These are phyloP conservation scores for Hysterium pulicare DNA, from an alignment of 2,329 filamentous ascomycete species.

Conservation along the genomic window DNA sequence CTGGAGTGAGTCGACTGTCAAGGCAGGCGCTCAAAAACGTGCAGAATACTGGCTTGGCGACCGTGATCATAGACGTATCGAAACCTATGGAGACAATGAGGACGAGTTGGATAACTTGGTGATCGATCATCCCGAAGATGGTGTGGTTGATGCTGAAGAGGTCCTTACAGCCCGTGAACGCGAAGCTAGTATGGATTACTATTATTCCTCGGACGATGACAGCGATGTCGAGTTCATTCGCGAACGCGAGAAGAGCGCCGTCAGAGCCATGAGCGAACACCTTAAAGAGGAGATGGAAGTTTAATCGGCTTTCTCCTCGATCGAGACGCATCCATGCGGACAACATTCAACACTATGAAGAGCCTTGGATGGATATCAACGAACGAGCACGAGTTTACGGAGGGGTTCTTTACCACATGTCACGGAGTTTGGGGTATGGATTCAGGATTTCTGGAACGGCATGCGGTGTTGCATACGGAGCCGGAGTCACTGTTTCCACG, in stretches of 20 bases:
- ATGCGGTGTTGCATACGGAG: no score
- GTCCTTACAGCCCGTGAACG: conserved; percentile 34
- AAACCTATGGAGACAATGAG: conserved; percentile 44
- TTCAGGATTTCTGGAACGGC: no score
- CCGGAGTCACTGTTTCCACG: no score
- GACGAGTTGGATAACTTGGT: conserved; percentile 42
- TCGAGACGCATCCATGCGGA: no score
- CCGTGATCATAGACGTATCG: conserved; percentile 47
- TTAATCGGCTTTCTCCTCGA: no score
- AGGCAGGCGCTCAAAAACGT: conserved; percentile 68
- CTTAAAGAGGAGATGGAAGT: conserved; percentile 54
- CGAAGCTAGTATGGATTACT: conserved; percentile 31
- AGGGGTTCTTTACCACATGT: no score
- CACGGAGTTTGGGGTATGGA: no score
- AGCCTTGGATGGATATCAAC: no score
- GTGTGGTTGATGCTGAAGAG: conserved; percentile 35
- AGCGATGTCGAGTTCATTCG: conserved; percentile 33
- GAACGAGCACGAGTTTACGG: no score
- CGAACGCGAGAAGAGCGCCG: conserved; percentile 47
- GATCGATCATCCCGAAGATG: conserved; percentile 36
- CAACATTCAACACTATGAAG: no score
- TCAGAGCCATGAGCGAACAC: conserved; percentile 53
- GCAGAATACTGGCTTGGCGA: conserved; percentile 86
- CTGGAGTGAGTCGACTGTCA: conserved; percentile 47
- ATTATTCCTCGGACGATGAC: conserved; percentile 28